Evolutionary conservation across 1,284 basidiomycete species (phyloP).

Genomic region (Ustilago loliicola): DNA sequence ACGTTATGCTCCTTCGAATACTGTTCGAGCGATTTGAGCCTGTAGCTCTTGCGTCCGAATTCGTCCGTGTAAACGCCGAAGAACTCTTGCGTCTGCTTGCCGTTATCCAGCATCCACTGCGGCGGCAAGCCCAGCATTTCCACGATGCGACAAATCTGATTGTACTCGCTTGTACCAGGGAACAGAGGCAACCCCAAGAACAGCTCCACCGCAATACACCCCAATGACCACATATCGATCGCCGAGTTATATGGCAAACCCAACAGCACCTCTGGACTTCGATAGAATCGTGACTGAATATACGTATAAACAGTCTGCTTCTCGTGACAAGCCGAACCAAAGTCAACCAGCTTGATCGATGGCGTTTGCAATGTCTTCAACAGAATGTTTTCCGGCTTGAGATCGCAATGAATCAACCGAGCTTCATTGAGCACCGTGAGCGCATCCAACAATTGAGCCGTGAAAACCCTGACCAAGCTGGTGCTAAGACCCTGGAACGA

Average conservation of each 20-base stretch:
- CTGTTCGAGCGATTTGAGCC: slow-evolving; percentile 91
- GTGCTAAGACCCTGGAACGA: slow-evolving; percentile 97
- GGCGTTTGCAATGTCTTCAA: slow-evolving; percentile 83
- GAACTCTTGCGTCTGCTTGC: slow-evolving; percentile 95
- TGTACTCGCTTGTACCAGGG: slow-evolving; percentile 98
- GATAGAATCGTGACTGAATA: slow-evolving; percentile 98
- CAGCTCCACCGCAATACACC: slow-evolving; percentile 96
- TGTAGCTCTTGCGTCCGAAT: slow-evolving; percentile 87
- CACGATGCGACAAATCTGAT: slow-evolving; percentile 94
- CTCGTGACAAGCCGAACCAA: slow-evolving; percentile 98
- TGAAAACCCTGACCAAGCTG: slow-evolving; percentile 97
- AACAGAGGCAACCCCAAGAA: slow-evolving; percentile 96
- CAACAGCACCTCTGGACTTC: slow-evolving; percentile 95
- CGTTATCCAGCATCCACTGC: slow-evolving; percentile 91
- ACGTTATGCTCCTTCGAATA: slow-evolving; percentile 94
- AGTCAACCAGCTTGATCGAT: slow-evolving; percentile 99
- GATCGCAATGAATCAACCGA: slow-evolving; percentile 94
- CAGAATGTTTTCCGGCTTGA: slow-evolving; percentile 78
- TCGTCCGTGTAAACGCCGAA: slow-evolving; percentile 85
- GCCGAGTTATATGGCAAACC: slow-evolving; percentile 93
- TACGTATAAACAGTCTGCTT: slow-evolving; percentile 99
- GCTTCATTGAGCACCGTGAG: slow-evolving; percentile 94
- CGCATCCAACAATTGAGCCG: slow-evolving; percentile 92
- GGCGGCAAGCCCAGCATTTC: slow-evolving; percentile 98
- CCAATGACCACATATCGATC: slow-evolving; percentile 96